Percentiles rank a stretch among this genome's conserved stretches.
Evolutionary conservation across 164 flowering plant species (phyloP).

Genomic region (Tetrastigma voinierianum): DNA sequence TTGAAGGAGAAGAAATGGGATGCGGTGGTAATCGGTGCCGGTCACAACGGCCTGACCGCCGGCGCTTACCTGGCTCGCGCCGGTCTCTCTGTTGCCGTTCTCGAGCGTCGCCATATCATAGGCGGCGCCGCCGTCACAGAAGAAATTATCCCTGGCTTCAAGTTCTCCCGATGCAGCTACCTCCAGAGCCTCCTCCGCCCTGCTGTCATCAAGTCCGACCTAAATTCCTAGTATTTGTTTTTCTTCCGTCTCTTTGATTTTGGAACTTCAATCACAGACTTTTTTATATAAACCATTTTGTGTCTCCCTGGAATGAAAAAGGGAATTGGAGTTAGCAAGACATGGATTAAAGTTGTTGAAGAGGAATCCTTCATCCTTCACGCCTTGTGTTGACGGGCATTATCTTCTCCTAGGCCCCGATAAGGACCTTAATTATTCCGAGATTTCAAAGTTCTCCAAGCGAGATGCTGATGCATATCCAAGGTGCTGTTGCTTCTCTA

Average conservation of each 20-base stretch:
- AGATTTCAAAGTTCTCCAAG: constrained; percentile 85
- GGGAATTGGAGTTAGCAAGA: constrained; percentile 72
- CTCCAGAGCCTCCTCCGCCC: constrained; percentile 98
- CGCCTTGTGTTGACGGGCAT: constrained; percentile 87
- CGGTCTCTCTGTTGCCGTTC: constrained; percentile 90
- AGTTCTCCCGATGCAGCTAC: constrained; percentile 95
- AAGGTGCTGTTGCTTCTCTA: constrained; percentile 33
- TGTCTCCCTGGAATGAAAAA: constrained; percentile 15
- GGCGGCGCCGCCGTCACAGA: constrained; percentile 98
- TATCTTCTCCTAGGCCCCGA: constrained; percentile 83
- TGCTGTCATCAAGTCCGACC: constrained; percentile 52
- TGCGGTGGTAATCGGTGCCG: constrained; percentile 83
- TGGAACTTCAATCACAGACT: no score
- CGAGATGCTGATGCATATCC: constrained; percentile 83
- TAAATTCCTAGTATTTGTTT: neutral
- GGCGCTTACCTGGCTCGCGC: constrained; percentile 92
- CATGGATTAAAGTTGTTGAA: constrained; percentile 87
- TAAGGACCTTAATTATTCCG: constrained; percentile 54
- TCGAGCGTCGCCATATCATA: constrained; percentile 86
- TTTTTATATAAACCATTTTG: neutral
- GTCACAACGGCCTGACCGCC: constrained; percentile 95
- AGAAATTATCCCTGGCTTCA: constrained; percentile 88
- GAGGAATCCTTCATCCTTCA: constrained; percentile 88
- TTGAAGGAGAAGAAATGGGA: constrained; percentile 69
- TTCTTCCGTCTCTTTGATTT: constrained; percentile 6